These are phyloP conservation scores for Rachicladosporium sp. DNA, from an alignment of 2,329 filamentous ascomycete species.

Conservation along the genomic window DNA sequence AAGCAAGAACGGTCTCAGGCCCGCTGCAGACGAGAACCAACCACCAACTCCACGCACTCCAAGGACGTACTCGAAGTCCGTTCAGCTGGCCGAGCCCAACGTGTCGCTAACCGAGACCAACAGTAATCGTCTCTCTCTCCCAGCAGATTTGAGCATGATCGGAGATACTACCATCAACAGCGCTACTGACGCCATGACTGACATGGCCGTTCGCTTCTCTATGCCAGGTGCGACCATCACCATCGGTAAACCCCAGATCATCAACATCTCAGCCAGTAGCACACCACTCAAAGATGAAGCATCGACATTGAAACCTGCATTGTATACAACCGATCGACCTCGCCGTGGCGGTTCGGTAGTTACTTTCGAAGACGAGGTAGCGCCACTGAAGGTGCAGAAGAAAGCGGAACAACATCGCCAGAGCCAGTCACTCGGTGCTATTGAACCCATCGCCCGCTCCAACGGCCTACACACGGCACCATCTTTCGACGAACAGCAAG, in stretches of 20 bases:
- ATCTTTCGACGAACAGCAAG: constrained; percentile 15
- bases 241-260: constrained; percentile 22
- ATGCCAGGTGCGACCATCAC: constrained; percentile 25
- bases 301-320: constrained; percentile 9
- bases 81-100: constrained; percentile 16
- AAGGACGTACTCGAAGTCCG: constrained; percentile 22
- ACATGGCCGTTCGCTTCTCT: constrained; percentile 26
- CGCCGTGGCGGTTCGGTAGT: constrained; percentile 9
- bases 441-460: constrained; percentile 14
- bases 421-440: constrained; percentile 7
- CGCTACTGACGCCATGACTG: constrained; percentile 23
- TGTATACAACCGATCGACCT: constrained; percentile 5
- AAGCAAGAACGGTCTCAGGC: constrained; percentile 6
- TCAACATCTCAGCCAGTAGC: constrained; percentile 17
- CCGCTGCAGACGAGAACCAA: neutral
- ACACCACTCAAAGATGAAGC: constrained; percentile 15
- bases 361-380: constrained; percentile 23
- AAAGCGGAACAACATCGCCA: constrained; percentile 13
- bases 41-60: constrained; percentile 20
- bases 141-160: constrained; percentile 20
- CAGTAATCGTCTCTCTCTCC: constrained; percentile 20
- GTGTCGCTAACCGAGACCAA: constrained; percentile 13
- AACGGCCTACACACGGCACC: constrained; percentile 1
- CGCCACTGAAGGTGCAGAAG: constrained; percentile 23
- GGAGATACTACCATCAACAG: constrained; percentile 19